These are phyloP conservation scores for Digitaria exilis DNA, from an alignment of 202 grass and related monocot genomes.

Conservation along the genomic window DNA sequence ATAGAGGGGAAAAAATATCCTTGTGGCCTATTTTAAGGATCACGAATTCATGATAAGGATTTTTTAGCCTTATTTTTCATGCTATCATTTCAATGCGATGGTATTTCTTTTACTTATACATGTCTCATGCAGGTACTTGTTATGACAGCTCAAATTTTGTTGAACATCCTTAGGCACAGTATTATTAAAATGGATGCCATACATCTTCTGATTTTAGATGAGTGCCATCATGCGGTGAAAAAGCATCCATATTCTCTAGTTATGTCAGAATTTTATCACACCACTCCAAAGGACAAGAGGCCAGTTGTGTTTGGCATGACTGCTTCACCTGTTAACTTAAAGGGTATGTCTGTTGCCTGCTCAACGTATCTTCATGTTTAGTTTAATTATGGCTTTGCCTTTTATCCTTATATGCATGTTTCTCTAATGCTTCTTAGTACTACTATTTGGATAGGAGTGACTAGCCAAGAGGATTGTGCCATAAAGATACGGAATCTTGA, in stretches of 20 bases:
- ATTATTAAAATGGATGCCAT: constrained; percentile 99
- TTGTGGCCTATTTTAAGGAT: not conserved
- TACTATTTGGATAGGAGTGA: constrained; percentile 70
- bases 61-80: constrained; percentile 15
- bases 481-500: constrained; percentile 99
- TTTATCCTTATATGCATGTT: not conserved
- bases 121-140: constrained; percentile 87
- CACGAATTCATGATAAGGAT: not conserved
- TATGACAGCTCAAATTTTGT: constrained; percentile 99
- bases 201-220: constrained; percentile 99
- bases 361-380: constrained; percentile 4
- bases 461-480: constrained; percentile 98
- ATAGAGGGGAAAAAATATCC: not conserved
- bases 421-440: constrained; percentile 25
- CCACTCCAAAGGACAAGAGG: constrained; percentile 86
- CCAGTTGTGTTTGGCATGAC: constrained; percentile 98
- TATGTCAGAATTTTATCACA: constrained; percentile 99
- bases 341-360: constrained; percentile 67
- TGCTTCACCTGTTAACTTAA: constrained; percentile 98
- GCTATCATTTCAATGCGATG: not conserved
- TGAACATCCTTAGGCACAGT: constrained; percentile 99
- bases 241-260: constrained; percentile 99
- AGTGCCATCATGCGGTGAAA: constrained; percentile 99
- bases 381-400: not conserved
- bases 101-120: constrained; percentile 33